Conservation (phyloP, 371 early-diverging fungal species). For the Mortierella sp. region DNA sequence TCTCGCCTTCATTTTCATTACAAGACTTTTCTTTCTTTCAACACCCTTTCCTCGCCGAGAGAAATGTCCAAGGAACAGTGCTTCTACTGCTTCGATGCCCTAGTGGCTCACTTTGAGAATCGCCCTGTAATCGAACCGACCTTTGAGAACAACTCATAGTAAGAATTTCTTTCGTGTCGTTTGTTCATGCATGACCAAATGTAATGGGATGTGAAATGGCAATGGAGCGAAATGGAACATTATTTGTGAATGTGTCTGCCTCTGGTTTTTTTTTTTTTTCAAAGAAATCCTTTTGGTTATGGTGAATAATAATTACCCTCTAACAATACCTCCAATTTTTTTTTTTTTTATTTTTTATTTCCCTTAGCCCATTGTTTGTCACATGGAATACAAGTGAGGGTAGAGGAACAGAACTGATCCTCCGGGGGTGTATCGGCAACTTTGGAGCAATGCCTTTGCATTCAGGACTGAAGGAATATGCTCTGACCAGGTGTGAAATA, state of each 20-base stretch:
- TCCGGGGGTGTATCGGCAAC: constrained; percentile 96
- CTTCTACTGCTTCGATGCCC: constrained; percentile 45
- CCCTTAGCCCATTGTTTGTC: constrained; percentile 42
- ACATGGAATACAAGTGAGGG: constrained; percentile 46
- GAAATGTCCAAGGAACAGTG: constrained; percentile 48
- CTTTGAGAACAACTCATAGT: constrained; percentile 39
- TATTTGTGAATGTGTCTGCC: too few relatives aligned
- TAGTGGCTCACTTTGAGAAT: constrained; percentile 36
- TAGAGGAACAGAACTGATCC: constrained; percentile 55
- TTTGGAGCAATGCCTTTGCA: constrained; percentile 82
- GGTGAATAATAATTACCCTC: not conserved
- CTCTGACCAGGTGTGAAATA: constrained; percentile 75
- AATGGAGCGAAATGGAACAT: too few relatives aligned
- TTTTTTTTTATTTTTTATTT: not conserved
- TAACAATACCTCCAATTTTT: not conserved
- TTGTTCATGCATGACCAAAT: not conserved
- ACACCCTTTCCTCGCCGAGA: too few relatives aligned
- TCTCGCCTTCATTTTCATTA: too few relatives aligned
- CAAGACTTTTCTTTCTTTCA: too few relatives aligned
- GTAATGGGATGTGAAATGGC: not conserved
- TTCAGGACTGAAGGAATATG: constrained; percentile 84
- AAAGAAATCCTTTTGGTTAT: too few relatives aligned
- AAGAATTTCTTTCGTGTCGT: not conserved
- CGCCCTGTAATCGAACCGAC: constrained; percentile 18
- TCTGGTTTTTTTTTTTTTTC: too few relatives aligned